A percentile compares a stretch with the other conserved stretches of the same genome.
Evolutionary conservation across 1,284 basidiomycete genomes (phyloP).

Genomic region (Heterobasidion parviporum): DNA sequence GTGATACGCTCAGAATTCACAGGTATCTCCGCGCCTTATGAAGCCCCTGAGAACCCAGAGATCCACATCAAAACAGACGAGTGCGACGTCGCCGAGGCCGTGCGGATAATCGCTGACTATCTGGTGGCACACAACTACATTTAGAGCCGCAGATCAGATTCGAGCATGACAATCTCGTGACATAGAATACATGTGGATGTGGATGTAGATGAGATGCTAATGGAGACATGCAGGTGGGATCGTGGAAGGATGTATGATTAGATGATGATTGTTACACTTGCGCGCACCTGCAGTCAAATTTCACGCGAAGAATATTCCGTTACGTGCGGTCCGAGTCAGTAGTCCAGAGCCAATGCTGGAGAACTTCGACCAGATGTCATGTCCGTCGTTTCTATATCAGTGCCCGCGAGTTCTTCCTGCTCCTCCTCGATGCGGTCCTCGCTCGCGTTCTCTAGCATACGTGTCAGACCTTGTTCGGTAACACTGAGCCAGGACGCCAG

Average conservation of each 20-base stretch:
- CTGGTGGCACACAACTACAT: conserved; percentile 59
- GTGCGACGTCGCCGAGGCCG: conserved; percentile 72
- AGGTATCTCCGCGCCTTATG: conserved; percentile 96
- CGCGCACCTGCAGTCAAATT: neutral
- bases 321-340: neutral
- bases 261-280: neutral
- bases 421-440: conserved; percentile 55
- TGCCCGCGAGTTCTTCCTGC: conserved; percentile 3
- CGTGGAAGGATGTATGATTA: neutral
- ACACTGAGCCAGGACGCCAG: conserved; percentile 76
- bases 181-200: neutral
- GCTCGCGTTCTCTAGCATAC: conserved; percentile 47
- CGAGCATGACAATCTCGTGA: neutral
- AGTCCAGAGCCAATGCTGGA: neutral
- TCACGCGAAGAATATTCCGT: neutral
- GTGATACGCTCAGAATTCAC: conserved; percentile 75
- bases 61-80: conserved; percentile 91
- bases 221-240: neutral
- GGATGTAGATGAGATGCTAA: neutral
- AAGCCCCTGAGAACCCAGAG: conserved; percentile 81
- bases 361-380: neutral
- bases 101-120: conserved; percentile 79
- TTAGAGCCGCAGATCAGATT: conserved; percentile 10
- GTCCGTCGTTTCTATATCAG: neutral
- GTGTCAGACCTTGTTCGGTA: conserved; percentile 64